Evolutionary conservation across 208 protist genomes (phyloP).

Genomic region (Trypanosoma vivax): DNA sequence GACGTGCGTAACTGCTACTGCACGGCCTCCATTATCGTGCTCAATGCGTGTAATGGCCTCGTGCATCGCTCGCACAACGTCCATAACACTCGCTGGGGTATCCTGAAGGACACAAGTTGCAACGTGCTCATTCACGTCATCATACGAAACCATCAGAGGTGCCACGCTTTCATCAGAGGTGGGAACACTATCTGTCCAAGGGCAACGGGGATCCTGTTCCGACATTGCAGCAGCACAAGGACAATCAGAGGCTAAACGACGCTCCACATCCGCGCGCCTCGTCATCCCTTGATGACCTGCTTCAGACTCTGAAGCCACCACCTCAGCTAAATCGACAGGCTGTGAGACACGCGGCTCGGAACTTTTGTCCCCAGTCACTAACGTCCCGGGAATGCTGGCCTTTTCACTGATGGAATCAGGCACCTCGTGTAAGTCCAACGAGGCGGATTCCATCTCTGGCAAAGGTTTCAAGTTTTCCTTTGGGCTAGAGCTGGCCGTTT

Average conservation of each 20-base stretch:
- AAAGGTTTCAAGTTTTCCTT: constrained; percentile 13
- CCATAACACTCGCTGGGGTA: background rate
- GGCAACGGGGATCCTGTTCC: constrained; percentile 8
- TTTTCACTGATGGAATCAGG: constrained; percentile 16
- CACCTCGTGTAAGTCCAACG: constrained; percentile 51
- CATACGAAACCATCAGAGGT: constrained; percentile 14
- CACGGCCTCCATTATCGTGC: background rate
- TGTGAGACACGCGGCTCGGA: too few relatives aligned
- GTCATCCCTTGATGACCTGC: too few relatives aligned
- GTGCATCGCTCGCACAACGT: constrained; percentile 5
- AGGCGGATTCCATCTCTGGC: constrained; percentile 20
- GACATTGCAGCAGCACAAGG: too few relatives aligned
- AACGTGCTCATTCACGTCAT: background rate
- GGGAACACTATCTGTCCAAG: background rate
- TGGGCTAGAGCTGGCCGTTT: background rate
- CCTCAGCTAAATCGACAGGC: too few relatives aligned
- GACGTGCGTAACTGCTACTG: constrained; percentile 8
- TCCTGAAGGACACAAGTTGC: constrained; percentile 11
- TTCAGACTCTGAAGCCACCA: too few relatives aligned
- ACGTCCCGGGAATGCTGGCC: background rate
- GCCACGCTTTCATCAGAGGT: background rate
- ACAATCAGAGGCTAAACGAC: too few relatives aligned
- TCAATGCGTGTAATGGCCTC: constrained; percentile 14
- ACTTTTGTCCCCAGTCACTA: too few relatives aligned
- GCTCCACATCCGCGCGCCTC: too few relatives aligned